Base-by-base conservation (phyloP, 2,329 filamentous ascomycete genomes). In the Verticillium tricorpus region DNA sequence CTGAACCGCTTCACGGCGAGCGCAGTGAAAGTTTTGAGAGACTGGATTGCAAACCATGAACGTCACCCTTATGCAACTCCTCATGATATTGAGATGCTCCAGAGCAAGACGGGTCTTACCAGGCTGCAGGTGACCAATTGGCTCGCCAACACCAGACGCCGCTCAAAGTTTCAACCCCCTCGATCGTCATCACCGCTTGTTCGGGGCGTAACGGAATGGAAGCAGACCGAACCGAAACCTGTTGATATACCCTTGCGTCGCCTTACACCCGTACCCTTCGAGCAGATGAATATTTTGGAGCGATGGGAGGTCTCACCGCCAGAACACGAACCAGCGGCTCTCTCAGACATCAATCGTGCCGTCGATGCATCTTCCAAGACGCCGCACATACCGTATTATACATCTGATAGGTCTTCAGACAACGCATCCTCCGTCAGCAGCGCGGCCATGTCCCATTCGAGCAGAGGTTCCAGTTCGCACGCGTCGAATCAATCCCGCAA, bases 81-180 rank as follows among this genome's bases (percentile, higher is more conserved):
- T 55, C 79, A 84, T 57, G 85, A 90, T 65, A 88, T 88, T 65
- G 83, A 85, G 55, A 76, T 80, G 32, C 74, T 90, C 56, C 83
- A 85, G 67, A 72, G 77, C 31, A 76, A 81, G 60, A 90, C 87
- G 3, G 86, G 87, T 14, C 74, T 90, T 19, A 85, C 81, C 60
- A 76, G 82, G 34, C 83, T 77, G 40, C 88, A 90, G 68, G 87
- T 90, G 58, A 82, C 82, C n/a, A 89, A 89, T 68, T 90, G 88
- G 88, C 82, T 90, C 63, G 87, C 88, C 50, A 90, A 90, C 72
- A 86, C 86, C 59, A 81, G 87, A 60, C 80, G 88, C 64, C 79
- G 88, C 66, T 83, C 85, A 58, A 89, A 89, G 73, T 79, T 82
- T 60, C 78, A 79, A 25, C 75, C 80, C 9, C 78, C 79, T 57